A percentile compares a stretch with the other conserved stretches of the same genome.
These are phyloP conservation scores for Medakamo hakoo DNA, from an alignment of 139 green algal genomes.

Conservation along the genomic window DNA sequence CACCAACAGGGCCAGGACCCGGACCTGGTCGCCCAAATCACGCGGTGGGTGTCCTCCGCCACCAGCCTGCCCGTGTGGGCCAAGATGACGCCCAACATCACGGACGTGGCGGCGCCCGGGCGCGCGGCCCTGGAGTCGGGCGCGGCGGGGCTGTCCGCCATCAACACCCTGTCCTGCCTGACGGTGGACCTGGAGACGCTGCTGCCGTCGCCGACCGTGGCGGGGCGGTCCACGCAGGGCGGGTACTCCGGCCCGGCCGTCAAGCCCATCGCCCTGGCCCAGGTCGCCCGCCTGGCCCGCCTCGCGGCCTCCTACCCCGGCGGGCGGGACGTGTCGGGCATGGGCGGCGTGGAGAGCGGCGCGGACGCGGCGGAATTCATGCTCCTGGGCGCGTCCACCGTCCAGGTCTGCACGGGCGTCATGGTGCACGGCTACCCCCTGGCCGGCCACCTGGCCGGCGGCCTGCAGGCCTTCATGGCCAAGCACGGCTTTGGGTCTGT, in stretches of 20 bases:
- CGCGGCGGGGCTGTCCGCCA: slow-evolving; percentile 61
- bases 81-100: slow-evolving; percentile 99
- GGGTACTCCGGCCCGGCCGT: slow-evolving; percentile 76
- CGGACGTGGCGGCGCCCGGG: slow-evolving; percentile 65
- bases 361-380: slow-evolving; percentile 91
- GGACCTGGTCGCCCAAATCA: slow-evolving; percentile 58
- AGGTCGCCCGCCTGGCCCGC: slow-evolving; percentile 17
- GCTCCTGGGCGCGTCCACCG: slow-evolving; percentile 76
- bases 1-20: slow-evolving; percentile 46
- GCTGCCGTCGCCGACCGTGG: slow-evolving; percentile 46
- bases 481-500: slow-evolving; percentile 75
- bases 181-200: slow-evolving; percentile 93
- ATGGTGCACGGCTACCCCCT: slow-evolving; percentile 94
- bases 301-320: slow-evolving; percentile 14
- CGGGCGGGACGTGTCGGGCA: slow-evolving; percentile 46
- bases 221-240: slow-evolving; percentile 58
- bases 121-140: slow-evolving; percentile 26
- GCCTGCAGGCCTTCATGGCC: slow-evolving; percentile 63
- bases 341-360: slow-evolving; percentile 85
- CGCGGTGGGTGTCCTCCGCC: slow-evolving; percentile 71
- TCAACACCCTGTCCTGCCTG: slow-evolving; percentile 79
- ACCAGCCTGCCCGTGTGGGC: slow-evolving; percentile 84
- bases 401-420: slow-evolving; percentile 94
- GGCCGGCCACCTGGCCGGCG: slow-evolving; percentile 73
- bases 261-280: slow-evolving; percentile 91